Evolutionary conservation across 2,329 filamentous ascomycete species (phyloP), one percentile per base, ranked within the genome.

Genomic region (Onygenales sp.): DNA sequence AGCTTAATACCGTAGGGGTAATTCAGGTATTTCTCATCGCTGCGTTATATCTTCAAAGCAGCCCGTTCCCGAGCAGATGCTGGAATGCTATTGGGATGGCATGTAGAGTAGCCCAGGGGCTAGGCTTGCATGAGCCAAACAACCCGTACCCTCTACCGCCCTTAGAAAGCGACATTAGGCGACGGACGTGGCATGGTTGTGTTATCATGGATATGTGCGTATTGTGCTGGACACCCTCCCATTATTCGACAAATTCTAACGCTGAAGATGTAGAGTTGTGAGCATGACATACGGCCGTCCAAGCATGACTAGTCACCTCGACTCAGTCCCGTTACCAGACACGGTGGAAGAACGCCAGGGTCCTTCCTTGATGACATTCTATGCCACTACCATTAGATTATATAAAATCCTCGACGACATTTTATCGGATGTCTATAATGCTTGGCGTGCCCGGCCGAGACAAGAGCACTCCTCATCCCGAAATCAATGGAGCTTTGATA

Each of bases 71-170:
- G 0, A 67, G 64, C 21, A 62, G 69, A 7, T 75, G 72, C 54
- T 76, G 73, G 71, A 72, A 73, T 46, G 61, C 68, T 0, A 66
- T 74, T 4, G 73, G 73, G 1, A 49, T 75, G 4, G 73, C 74
- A 0, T 72, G 67, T 49, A 62, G 72, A 2, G 61, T 74, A 8
- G 73, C 70, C 0, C 67, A 71, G 44, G 71, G 71, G 0, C 59
- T 76, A 2, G 72, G 73, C 0, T 56, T 77, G 36, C 72, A 76
- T 51, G 63, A 65, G 6, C 62, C 61, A 27, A 57, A 55, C 37
- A 57, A 14, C 34, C 52, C 27, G 51, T 54, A 53, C 33, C 57
- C 32, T 36, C n/a, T 58, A 7, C 57, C 58, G 14, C 55, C 65
- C 0, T 42, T 70, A n/a, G 71, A 74, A 51, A 62, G 51, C 7